phyloP scores from a whole-genome alignment of 306 rosid genomes.

The Canavalia gladiata region DNA sequence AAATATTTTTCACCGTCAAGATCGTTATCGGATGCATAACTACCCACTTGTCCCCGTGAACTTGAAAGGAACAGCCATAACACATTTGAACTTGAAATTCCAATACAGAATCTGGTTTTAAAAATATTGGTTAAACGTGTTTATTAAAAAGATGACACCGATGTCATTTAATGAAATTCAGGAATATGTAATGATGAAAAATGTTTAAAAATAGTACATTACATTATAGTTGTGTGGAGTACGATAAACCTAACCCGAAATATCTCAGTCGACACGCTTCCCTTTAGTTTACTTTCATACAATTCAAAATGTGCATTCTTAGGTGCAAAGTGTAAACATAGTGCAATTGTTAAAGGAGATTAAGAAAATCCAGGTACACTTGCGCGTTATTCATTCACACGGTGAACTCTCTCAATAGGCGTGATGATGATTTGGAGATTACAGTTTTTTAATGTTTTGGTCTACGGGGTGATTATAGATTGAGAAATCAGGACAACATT shows the following conservation, averaged over 20 bases:
- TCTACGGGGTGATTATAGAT: background rate
- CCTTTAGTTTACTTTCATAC: background rate
- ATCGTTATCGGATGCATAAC: background rate
- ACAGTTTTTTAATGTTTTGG: background rate
- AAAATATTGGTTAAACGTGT: too few species aligned
- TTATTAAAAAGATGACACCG: too few species aligned
- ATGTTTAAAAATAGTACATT: too few species aligned
- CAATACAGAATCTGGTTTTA: background rate
- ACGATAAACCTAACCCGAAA: background rate
- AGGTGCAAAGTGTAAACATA: background rate
- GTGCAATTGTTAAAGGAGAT: background rate
- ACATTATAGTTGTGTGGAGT: background rate
- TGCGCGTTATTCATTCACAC: background rate
- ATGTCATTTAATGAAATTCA: too few species aligned
- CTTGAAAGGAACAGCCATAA: background rate
- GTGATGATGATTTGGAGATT: background rate
- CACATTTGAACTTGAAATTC: background rate
- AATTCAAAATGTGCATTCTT: background rate
- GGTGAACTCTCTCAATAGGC: background rate
- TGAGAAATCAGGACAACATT: background rate
- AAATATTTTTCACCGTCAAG: background rate
- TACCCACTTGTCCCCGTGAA: constrained; percentile 18
- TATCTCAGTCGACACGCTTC: constrained; percentile 21
- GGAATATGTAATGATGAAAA: too few species aligned
- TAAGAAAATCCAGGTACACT: background rate